Percentiles rank a stretch among this genome's conserved stretches.
phyloP scores from a whole-genome alignment of 345 rosid species.

The Lumnitzera racemosa region DNA sequence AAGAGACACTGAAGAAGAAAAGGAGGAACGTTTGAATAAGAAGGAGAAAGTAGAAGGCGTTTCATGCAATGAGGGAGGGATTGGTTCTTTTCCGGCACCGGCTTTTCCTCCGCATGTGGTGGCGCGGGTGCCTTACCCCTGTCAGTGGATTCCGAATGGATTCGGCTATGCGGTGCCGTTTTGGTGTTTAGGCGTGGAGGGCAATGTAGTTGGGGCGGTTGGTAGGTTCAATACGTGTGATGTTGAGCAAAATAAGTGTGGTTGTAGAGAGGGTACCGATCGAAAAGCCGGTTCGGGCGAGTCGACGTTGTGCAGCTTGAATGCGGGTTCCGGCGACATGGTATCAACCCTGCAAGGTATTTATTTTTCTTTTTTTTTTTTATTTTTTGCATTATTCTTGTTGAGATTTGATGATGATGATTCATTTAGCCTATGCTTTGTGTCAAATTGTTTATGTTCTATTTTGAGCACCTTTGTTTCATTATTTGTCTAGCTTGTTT shows the following conservation, averaged over 20 bases:
- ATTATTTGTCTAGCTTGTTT: too few relatives aligned
- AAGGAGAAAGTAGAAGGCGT: neutral
- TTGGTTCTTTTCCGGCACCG: neutral
- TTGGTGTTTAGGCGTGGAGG: neutral
- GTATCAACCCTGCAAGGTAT: conserved; percentile 44
- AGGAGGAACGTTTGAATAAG: neutral
- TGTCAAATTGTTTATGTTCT: too few relatives aligned
- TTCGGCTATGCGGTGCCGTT: conserved; percentile 7
- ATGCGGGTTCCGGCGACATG: conserved; percentile 31
- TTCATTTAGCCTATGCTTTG: too few relatives aligned
- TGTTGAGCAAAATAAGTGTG: conserved; percentile 17
- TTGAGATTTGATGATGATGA: too few relatives aligned
- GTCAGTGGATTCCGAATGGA: too few relatives aligned
- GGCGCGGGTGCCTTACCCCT: too few relatives aligned
- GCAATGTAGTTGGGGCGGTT: conserved; percentile 6
- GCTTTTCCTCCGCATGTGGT: too few relatives aligned
- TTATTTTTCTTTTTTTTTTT: neutral
- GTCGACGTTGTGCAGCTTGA: conserved; percentile 33
- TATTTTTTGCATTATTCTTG: neutral
- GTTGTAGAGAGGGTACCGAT: conserved; percentile 18
- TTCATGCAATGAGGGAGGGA: neutral
- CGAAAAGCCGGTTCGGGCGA: conserved; percentile 18
- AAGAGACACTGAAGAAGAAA: neutral
- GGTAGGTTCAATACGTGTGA: conserved; percentile 18
- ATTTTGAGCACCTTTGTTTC: too few relatives aligned